Evolutionary conservation across 31 red algal species (phyloP), one percentile per base, ranked within the genome.

Genomic region (Porphyra umbilicalis): DNA sequence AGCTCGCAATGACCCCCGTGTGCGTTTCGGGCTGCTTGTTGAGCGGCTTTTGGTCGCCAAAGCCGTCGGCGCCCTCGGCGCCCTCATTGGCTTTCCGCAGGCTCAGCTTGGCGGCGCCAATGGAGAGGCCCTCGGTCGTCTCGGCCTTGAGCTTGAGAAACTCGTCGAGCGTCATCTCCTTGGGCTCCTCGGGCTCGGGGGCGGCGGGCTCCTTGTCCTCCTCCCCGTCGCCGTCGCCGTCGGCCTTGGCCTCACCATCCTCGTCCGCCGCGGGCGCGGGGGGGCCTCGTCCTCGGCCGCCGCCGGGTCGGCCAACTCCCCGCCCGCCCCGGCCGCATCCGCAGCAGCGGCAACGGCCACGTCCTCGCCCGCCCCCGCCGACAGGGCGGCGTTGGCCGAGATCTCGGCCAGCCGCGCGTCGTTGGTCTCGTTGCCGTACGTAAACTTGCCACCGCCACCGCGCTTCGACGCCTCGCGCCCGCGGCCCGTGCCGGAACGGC

Each of bases 21-120:
- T 71, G 57, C 57, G 57, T 71, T 29, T 78, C 76, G 76, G 35
- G 76, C 35, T 78, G 34, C 76, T 78, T 78, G 34, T 78, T 78
- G 30, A 35, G 34, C 34, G 35, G 76, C 76, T 78, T 78, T 25
- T 78, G 32, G 34, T 78, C 33, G 11, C 15, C 76, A 35, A 35
- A 33, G 0, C 20, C 76, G 16, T 35, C 35, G 20, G 16, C 30
- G 76, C 76, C 76, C 4, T 35, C 35, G 20, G 16, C 30, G 76
- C 76, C 76, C 31, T 78, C 76, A 32, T 78, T 78, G 5, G 76
- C 76, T 35, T 78, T 78, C 32, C 76, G 76, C 34, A 78, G 32
- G 34, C 35, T 15, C n/a, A n/a, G n/a, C 76, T 78, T 78, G 9
- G 3, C 57, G 25, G 57, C 25, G 25, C 57, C 57, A 71, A 71